A percentile compares a stretch with the other conserved stretches of the same genome.
Conservation (phyloP, 2,329 filamentous ascomycete species). For the Didymella pomorum region DNA sequence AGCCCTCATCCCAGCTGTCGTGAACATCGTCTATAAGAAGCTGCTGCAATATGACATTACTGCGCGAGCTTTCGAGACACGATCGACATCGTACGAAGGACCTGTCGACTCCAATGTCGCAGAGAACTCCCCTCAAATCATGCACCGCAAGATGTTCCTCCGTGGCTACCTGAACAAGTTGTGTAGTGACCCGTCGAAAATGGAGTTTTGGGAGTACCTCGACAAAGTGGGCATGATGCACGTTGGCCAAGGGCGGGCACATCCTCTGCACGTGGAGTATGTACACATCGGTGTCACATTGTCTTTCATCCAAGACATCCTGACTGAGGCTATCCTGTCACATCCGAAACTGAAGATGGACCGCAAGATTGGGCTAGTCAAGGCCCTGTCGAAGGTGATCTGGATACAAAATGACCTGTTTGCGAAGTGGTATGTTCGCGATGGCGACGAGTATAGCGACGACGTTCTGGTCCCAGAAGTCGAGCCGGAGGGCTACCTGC, state of each 20-base stretch:
- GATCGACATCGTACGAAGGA: conserved; percentile 69
- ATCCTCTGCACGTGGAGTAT: conserved; percentile 81
- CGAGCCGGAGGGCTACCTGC: conserved; percentile 48
- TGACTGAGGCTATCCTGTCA: conserved; percentile 77
- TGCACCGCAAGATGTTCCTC: conserved; percentile 78
- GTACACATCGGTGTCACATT: conserved; percentile 77
- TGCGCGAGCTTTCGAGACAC: conserved; percentile 74
- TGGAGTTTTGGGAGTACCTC: conserved; percentile 84
- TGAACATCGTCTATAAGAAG: conserved; percentile 86
- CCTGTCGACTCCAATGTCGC: conserved; percentile 69
- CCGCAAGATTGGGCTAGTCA: conserved; percentile 76
- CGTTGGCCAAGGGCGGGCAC: conserved; percentile 74
- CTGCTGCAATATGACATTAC: conserved; percentile 83
- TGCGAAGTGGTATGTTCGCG: conserved; percentile 79
- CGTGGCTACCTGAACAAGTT: conserved; percentile 78
- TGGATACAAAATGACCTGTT: conserved; percentile 91
- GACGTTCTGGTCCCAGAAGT: conserved; percentile 52
- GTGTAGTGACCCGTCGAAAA: conserved; percentile 75
- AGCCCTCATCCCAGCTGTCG: conserved; percentile 80
- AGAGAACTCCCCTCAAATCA: conserved; percentile 77
- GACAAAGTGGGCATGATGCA: conserved; percentile 90
- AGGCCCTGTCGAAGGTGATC: conserved; percentile 80
- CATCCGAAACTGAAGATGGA: conserved; percentile 71
- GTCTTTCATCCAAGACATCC: conserved; percentile 78
- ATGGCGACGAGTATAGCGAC: conserved; percentile 68